These are phyloP conservation scores for Fragilaria crotonensis DNA, from an alignment of 108 stramenopile species.

Conservation along the genomic window DNA sequence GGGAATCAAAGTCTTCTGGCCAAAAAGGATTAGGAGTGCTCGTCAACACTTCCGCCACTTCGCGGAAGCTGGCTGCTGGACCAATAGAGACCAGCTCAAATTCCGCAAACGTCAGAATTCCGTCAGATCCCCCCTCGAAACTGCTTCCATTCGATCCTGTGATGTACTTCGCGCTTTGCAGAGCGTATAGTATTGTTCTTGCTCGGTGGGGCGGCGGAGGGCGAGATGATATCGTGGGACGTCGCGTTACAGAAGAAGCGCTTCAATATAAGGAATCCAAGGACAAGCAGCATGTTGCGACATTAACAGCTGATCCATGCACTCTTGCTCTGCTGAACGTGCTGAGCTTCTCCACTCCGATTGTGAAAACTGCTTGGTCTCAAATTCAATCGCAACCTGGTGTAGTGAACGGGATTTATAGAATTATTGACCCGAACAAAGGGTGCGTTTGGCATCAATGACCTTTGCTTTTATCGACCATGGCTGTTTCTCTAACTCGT, in stretches of 20 bases:
- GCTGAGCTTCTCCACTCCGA: constrained; percentile 64
- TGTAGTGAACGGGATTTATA: constrained; percentile 37
- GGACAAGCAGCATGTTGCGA: constrained; percentile 32
- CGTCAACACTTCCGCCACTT: constrained; percentile 57
- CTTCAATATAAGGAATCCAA: constrained; percentile 12
- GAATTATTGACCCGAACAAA: constrained; percentile 42
- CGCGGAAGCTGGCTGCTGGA: constrained; percentile 56
- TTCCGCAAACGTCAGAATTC: background rate
- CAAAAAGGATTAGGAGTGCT: constrained; percentile 30
- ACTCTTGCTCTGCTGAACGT: constrained; percentile 57
- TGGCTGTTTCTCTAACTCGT: no score
- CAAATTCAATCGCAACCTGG: constrained; percentile 51
- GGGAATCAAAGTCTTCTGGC: background rate
- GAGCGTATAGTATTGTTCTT: constrained; percentile 61
- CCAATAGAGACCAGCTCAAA: constrained; percentile 10
- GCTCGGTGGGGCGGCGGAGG: constrained; percentile 83
- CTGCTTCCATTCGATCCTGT: constrained; percentile 7
- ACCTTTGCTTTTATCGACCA: no score
- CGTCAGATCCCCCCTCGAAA: background rate
- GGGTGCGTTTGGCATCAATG: constrained; percentile 4
- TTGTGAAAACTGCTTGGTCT: constrained; percentile 53
- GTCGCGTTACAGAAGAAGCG: constrained; percentile 10
- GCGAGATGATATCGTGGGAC: constrained; percentile 43
- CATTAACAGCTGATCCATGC: constrained; percentile 47
- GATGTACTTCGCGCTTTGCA: constrained; percentile 28